phyloP scores from a whole-genome alignment of 2,329 filamentous ascomycete genomes.

The Colletotrichum somersetense region DNA sequence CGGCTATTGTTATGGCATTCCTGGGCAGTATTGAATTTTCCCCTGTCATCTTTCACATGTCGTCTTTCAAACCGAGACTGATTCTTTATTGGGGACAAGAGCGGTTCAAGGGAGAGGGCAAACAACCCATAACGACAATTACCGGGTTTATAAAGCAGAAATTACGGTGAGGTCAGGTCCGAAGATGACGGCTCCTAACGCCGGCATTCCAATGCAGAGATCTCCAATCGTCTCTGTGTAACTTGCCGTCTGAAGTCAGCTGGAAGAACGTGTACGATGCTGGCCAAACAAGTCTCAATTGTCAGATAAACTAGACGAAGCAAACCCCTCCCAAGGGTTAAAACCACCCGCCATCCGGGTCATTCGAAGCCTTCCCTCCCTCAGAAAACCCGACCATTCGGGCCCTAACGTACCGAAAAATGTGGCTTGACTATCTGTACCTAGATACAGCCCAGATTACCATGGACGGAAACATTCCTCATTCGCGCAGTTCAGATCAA shows the following conservation, averaged over 20 bases:
- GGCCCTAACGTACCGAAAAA: slow-evolving; percentile 16
- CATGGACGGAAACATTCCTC: slow-evolving; percentile 1
- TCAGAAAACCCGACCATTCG: slow-evolving; percentile 13
- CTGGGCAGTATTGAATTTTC: background rate
- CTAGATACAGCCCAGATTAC: background rate
- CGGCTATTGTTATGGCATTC: slow-evolving; percentile 10
- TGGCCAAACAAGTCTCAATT: background rate
- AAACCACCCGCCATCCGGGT: background rate
- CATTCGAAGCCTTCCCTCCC: slow-evolving; percentile 2
- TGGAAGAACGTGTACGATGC: background rate
- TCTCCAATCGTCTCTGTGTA: background rate
- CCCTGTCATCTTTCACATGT: background rate
- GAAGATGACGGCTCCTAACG: background rate
- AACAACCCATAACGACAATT: background rate
- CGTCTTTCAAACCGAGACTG: background rate
- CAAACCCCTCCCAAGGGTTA: background rate
- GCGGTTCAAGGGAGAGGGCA: background rate
- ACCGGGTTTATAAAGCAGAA: background rate
- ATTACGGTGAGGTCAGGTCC: background rate
- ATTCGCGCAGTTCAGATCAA: background rate
- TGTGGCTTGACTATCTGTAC: background rate
- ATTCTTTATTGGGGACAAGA: background rate
- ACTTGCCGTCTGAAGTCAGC: slow-evolving; percentile 2
- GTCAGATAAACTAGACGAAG: background rate
- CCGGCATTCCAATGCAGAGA: background rate